Conservation (phyloP, 345 rosid genomes). For the Eutrema heterophyllum region DNA sequence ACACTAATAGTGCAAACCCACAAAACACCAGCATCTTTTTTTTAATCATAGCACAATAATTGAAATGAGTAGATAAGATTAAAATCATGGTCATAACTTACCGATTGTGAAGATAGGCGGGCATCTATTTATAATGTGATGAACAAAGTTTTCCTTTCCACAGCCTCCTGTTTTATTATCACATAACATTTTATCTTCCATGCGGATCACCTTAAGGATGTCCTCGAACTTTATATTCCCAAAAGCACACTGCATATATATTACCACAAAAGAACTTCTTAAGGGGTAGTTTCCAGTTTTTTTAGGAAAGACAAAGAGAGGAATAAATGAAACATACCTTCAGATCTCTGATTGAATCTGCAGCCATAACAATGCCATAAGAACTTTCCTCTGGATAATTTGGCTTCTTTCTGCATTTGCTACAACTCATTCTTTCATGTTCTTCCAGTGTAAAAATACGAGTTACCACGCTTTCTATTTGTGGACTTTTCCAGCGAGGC, state of each 20-base stretch:
- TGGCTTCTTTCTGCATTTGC: conserved; percentile 6
- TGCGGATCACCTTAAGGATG: background rate
- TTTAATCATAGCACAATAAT: too few relatives aligned
- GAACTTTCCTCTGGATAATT: conserved; percentile 21
- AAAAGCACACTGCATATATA: background rate
- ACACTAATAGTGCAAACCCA: background rate
- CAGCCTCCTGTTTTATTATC: background rate
- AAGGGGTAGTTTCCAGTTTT: background rate
- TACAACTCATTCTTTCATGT: conserved; percentile 18
- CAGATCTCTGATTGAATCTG: conserved; percentile 21
- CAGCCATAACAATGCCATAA: conserved; percentile 12
- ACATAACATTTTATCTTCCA: background rate
- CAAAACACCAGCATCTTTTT: background rate
- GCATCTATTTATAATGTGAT: background rate
- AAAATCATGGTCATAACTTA: background rate
- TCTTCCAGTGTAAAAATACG: conserved; percentile 4
- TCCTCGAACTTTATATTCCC: background rate
- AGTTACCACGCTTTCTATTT: conserved; percentile 10
- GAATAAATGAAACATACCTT: conserved; percentile 5
- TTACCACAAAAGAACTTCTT: background rate
- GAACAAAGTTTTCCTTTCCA: background rate
- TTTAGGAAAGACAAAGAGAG: background rate
- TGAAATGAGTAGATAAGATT: background rate
- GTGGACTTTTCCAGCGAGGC: background rate
- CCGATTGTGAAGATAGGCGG: background rate